Evolutionary conservation across 768 basidiomycete species (phyloP), one percentile per base, ranked within the genome.

Genomic region (Lactarius deliciosus): DNA sequence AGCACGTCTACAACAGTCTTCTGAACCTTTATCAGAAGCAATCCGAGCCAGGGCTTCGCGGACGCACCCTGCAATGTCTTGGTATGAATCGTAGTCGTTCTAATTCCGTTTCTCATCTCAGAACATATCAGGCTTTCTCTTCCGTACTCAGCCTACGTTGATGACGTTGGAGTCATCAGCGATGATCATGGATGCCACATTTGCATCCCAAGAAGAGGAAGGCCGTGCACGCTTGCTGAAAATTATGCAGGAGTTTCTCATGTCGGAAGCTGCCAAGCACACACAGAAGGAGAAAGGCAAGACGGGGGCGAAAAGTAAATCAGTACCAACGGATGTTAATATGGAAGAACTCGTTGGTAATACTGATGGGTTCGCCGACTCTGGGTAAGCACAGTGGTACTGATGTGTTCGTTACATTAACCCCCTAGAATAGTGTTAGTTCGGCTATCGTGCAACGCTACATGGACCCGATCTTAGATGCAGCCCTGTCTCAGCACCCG

Each of bases 281-380:
- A 78, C 85, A 1, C 83, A 82, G 13, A 84, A 87, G 66, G 86
- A 88, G 74, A 92, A 92, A 77, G 85, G 89, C 66, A 64, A 43
- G 64, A 13, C 85, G 56, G 60, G 71, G 47, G 5, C 73, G 75
- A 66, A 74, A 38, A 86, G 84, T 65, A 77, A 76, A n/a, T 53
- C 63, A 5, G 81, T 80, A 13, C 58, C 61, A 28, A 70, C 76
- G 8, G 80, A 85, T 28, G 86, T 98, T 60, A 86, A 96, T 72
- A 95, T 99, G 88, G 90, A 90, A 0, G 94, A 97, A 72, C 81
- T 99, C 10, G 91, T 98, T 4, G 97, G 97, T 0, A 96, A 96
- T 72, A 94, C 94, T 0, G 91, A 94, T 72, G 94, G 90, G 1
- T 96, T 98, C 75, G 94, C 96, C 0, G 97, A 98, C 72, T 98